phyloP scores from a whole-genome alignment of 1,139 yeast species.

The Groenewaldozyma sp. region DNA sequence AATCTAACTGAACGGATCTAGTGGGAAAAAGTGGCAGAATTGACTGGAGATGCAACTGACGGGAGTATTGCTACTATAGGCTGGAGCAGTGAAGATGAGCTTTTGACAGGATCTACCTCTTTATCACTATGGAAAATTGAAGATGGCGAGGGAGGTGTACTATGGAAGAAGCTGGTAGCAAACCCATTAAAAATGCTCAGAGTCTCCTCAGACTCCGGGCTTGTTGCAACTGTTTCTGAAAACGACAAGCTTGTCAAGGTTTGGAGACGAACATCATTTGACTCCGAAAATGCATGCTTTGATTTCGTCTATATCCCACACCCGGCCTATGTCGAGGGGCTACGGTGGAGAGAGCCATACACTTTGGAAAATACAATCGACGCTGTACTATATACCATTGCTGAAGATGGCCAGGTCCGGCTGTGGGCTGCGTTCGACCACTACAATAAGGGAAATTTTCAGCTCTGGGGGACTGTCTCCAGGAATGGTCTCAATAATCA shows the following conservation, averaged over 20 bases:
- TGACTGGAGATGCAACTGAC: conserved; percentile 2
- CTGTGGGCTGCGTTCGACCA: conserved; percentile 66
- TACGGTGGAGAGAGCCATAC: conserved; percentile 25
- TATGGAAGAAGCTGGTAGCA: conserved; percentile 27
- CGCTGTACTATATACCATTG: conserved; percentile 50
- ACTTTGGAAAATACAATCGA: conserved; percentile 21
- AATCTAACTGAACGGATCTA: conserved; percentile 23
- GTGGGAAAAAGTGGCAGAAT: conserved; percentile 34
- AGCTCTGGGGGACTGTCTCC: conserved; percentile 50
- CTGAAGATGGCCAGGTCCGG: conserved; percentile 47
- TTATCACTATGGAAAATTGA: conserved; percentile 43
- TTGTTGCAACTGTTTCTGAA: conserved; percentile 53
- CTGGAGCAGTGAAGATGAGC: conserved; percentile 57
- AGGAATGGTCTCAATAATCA: conserved; percentile 8
- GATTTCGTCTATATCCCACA: conserved; percentile 65
- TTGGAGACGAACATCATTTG: conserved; percentile 72
- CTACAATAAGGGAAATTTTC: conserved; percentile 37
- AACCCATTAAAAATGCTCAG: conserved; percentile 45
- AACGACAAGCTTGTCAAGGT: conserved; percentile 63
- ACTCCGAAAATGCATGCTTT: conserved; percentile 55
- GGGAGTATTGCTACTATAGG: conserved; percentile 39
- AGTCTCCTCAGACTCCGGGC: conserved; percentile 55
- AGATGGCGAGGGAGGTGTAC: conserved; percentile 6
- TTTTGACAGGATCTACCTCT: conserved; percentile 51
- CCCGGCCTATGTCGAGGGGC: conserved; percentile 44